Evolutionary conservation across 768 basidiomycete species (phyloP).

Genomic region (Tulasnella sp.): DNA sequence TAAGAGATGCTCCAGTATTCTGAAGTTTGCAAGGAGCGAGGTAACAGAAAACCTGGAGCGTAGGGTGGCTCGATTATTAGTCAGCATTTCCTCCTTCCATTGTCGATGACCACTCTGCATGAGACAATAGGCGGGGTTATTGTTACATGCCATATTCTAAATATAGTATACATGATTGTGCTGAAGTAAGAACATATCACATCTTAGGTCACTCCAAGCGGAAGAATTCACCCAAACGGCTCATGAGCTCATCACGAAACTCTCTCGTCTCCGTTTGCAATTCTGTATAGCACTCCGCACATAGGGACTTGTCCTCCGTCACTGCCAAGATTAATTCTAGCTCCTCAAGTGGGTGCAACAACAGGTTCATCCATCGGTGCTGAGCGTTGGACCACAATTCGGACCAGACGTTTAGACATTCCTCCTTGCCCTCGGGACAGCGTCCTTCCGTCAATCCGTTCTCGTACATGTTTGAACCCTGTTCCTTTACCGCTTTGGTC

Average conservation of each 20-base stretch:
- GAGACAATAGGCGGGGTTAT: no score
- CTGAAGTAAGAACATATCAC: no score
- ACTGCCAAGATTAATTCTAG: neutral
- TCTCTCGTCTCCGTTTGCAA: neutral
- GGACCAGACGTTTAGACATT: neutral
- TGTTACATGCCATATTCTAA: neutral
- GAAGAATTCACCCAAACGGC: neutral
- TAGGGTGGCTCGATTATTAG: no score
- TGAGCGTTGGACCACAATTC: neutral
- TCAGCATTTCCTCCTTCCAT: no score
- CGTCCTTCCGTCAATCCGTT: neutral
- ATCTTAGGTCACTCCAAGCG: neutral
- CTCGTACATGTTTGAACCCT: neutral
- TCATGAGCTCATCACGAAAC: neutral
- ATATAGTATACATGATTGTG: neutral
- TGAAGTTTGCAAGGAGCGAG: slow-evolving; percentile 36
- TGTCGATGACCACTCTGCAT: no score
- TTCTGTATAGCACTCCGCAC: neutral
- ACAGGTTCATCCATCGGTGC: neutral
- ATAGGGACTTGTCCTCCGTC: neutral
- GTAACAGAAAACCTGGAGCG: no score
- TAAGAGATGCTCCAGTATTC: slow-evolving; percentile 88
- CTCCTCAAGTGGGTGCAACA: slow-evolving; percentile 7
- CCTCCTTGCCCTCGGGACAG: neutral
- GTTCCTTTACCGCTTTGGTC: neutral